phyloP scores from a whole-genome alignment of 768 basidiomycete genomes.

The Cyclocybe cylindracea region DNA sequence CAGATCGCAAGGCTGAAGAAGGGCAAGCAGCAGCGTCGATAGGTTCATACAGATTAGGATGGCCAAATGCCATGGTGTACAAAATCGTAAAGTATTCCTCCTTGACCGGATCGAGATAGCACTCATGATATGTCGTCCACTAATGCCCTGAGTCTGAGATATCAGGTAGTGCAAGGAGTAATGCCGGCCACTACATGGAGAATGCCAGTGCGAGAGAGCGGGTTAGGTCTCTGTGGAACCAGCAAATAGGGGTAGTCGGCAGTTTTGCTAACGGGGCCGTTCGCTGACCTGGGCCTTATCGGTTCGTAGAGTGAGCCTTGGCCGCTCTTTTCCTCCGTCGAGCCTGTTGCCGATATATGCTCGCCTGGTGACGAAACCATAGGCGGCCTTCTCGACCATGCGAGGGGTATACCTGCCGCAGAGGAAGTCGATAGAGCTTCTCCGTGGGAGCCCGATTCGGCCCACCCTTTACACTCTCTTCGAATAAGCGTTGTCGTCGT shows the following conservation, averaged over 20 bases:
- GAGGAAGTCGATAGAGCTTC: constrained; percentile 20
- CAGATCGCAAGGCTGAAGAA: too few species aligned
- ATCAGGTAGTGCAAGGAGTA: constrained; percentile 2
- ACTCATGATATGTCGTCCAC: too few species aligned
- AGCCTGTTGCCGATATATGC: constrained; percentile 5
- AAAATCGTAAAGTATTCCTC: background rate
- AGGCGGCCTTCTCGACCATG: constrained; percentile 32
- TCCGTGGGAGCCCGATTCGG: constrained; percentile 6
- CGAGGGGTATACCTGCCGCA: constrained; percentile 27
- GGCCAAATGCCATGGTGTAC: too few species aligned
- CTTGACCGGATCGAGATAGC: background rate
- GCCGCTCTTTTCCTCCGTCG: background rate
- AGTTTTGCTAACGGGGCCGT: background rate
- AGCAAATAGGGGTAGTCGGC: background rate
- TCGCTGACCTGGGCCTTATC: too few species aligned
- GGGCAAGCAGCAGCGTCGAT: too few species aligned
- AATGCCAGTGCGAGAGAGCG: constrained; percentile 4
- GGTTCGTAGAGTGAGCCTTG: too few species aligned
- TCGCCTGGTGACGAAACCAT: constrained; percentile 22
- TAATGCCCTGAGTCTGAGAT: constrained; percentile 1
- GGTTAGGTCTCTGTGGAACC: background rate
- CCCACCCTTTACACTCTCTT: constrained; percentile 16
- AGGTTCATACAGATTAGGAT: too few species aligned
- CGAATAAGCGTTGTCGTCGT: constrained; percentile 12
- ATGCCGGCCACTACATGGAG: constrained; percentile 16